Evolutionary conservation across 306 rosid genomes (phyloP).

Genomic region (Cyclanthera cordifolia): DNA sequence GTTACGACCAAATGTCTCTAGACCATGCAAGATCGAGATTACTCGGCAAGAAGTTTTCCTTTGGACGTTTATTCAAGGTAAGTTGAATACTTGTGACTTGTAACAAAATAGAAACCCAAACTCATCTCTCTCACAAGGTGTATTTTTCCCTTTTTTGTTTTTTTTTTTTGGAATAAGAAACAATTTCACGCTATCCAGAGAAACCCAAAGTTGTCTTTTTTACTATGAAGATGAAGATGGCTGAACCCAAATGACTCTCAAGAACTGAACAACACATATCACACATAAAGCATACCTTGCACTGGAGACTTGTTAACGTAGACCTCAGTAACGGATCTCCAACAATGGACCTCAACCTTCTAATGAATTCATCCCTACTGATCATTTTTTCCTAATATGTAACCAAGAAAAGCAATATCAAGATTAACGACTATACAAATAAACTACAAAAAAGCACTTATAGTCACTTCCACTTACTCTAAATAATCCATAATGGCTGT

Average conservation of each 20-base stretch:
- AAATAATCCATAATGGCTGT: slow-evolving; percentile 31
- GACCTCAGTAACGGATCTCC: slow-evolving; percentile 67
- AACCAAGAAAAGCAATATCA: slow-evolving; percentile 12
- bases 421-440: neutral
- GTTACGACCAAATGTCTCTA: neutral
- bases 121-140: neutral
- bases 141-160: no score
- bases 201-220: neutral
- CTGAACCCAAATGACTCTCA: neutral
- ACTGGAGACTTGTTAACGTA: slow-evolving; percentile 33
- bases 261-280: neutral
- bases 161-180: no score
- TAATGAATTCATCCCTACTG: slow-evolving; percentile 51
- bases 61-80: neutral
- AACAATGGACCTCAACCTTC: slow-evolving; percentile 54
- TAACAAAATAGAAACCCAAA: neutral
- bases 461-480: slow-evolving; percentile 31
- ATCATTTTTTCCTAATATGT: slow-evolving; percentile 47
- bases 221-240: neutral
- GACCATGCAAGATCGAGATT: neutral
- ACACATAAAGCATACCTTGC: slow-evolving; percentile 34
- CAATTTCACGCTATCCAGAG: neutral
- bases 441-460: neutral
- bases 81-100: neutral
- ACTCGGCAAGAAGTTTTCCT: neutral